These are phyloP conservation scores for Prunus armeniaca DNA, from an alignment of 306 rosid species.

Conservation along the genomic window DNA sequence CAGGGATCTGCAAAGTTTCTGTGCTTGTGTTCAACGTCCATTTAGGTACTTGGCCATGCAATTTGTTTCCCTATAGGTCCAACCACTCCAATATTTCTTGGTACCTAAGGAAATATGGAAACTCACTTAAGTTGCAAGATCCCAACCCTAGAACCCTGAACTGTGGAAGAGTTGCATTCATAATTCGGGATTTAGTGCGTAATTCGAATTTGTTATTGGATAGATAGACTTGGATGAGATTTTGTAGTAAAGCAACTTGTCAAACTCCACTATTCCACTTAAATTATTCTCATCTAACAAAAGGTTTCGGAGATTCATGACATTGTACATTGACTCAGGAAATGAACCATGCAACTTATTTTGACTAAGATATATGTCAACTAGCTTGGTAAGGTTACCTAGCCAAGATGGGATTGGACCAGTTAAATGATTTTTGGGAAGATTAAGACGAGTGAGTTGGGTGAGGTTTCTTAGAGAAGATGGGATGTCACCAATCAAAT, in stretches of 20 bases:
- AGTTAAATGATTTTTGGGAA: too few species aligned
- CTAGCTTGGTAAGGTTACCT: background rate
- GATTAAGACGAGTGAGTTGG: too few species aligned
- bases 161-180: background rate
- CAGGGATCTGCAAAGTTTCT: background rate
- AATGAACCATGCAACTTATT: background rate
- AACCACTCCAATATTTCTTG: background rate
- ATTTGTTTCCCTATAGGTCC: background rate
- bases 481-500: background rate
- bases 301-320: background rate
- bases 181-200: accelerated
- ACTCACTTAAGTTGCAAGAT: background rate
- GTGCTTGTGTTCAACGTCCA: background rate
- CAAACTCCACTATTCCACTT: background rate
- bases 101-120: background rate
- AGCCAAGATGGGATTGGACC: background rate
- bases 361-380: too few species aligned
- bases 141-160: accelerated
- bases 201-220: background rate
- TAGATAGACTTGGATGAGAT: too few species aligned
- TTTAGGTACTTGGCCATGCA: background rate
- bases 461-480: background rate
- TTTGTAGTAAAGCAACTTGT: background rate
- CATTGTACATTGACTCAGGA: background rate
- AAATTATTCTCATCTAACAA: too few species aligned